phyloP scores from a whole-genome alignment of 2,329 filamentous ascomycete species.

The Colletotrichum sp. region DNA sequence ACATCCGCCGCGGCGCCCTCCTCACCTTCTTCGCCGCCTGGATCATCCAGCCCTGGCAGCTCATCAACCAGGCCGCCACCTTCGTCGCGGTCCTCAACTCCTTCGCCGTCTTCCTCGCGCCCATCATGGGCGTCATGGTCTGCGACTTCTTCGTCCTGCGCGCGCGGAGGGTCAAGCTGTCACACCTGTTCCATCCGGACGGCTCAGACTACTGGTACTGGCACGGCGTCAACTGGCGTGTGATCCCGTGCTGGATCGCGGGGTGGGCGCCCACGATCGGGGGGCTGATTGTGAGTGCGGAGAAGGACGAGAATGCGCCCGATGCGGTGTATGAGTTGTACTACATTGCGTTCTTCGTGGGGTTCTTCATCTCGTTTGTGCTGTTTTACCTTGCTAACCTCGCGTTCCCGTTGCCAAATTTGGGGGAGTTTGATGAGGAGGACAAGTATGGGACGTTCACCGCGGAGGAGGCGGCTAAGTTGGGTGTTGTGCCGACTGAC shows the following conservation, averaged over 20 bases:
- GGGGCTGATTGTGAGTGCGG: neutral
- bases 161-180: constrained; percentile 35
- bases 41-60: constrained; percentile 40
- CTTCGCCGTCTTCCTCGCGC: constrained; percentile 41
- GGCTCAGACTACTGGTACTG: constrained; percentile 46
- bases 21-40: constrained; percentile 37
- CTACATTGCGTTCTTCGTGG: constrained; percentile 51
- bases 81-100: constrained; percentile 39
- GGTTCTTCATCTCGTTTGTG: constrained; percentile 26
- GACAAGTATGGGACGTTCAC: constrained; percentile 52
- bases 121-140: constrained; percentile 45
- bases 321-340: constrained; percentile 46
- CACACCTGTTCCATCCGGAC: constrained; percentile 35
- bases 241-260: constrained; percentile 36
- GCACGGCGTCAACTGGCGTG: constrained; percentile 30
- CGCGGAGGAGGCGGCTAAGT: constrained; percentile 40
- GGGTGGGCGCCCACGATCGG: constrained; percentile 46
- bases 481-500: constrained; percentile 36
- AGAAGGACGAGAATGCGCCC: constrained; percentile 28
- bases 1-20: constrained; percentile 41
- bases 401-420: constrained; percentile 40
- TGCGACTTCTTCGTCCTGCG: constrained; percentile 36
- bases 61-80: constrained; percentile 35
- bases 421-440: constrained; percentile 46
- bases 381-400: constrained; percentile 31